These are phyloP conservation scores for Diaporthe velutina DNA, from an alignment of 2,329 filamentous ascomycete genomes.

Conservation along the genomic window DNA sequence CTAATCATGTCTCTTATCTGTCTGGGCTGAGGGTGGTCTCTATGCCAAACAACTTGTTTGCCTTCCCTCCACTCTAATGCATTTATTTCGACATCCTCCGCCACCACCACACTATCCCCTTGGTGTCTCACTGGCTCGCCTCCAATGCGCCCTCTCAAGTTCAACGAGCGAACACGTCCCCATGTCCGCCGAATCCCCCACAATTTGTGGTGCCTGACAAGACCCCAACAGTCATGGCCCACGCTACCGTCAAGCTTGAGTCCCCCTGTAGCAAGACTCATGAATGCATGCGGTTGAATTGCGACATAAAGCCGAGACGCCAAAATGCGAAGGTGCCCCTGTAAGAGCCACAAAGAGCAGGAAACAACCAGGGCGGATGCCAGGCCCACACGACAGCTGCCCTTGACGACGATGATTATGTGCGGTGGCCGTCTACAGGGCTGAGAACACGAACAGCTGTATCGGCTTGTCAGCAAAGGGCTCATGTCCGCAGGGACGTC, in stretches of 20 bases:
- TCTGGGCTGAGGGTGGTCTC: slow-evolving; percentile 36
- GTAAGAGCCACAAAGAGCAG: slow-evolving; percentile 14
- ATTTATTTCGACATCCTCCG: slow-evolving; percentile 33
- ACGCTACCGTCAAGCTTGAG: slow-evolving; percentile 30
- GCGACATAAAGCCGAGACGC: background rate
- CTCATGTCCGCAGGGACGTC: background rate
- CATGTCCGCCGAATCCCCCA: slow-evolving; percentile 1
- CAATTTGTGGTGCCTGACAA: slow-evolving; percentile 5
- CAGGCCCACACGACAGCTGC: slow-evolving; percentile 24
- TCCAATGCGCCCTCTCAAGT: background rate
- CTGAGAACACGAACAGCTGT: slow-evolving; percentile 52
- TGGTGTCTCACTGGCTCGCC: slow-evolving; percentile 5
- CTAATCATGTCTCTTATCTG: slow-evolving; percentile 42
- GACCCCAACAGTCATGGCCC: slow-evolving; percentile 23
- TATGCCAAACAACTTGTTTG: slow-evolving; percentile 41
- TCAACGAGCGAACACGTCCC: background rate
- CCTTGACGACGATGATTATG: slow-evolving; percentile 30
- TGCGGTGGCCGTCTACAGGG: slow-evolving; percentile 43
- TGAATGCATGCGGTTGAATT: slow-evolving; percentile 25
- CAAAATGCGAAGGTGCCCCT: slow-evolving; percentile 18
- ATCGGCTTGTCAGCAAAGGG: slow-evolving; percentile 42
- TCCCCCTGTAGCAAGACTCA: slow-evolving; percentile 22
- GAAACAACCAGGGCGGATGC: slow-evolving; percentile 25
- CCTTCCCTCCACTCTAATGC: slow-evolving; percentile 40
- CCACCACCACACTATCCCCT: background rate